Base-by-base conservation (phyloP, 2,329 filamentous ascomycete genomes). In the Aspergillus sp. region DNA sequence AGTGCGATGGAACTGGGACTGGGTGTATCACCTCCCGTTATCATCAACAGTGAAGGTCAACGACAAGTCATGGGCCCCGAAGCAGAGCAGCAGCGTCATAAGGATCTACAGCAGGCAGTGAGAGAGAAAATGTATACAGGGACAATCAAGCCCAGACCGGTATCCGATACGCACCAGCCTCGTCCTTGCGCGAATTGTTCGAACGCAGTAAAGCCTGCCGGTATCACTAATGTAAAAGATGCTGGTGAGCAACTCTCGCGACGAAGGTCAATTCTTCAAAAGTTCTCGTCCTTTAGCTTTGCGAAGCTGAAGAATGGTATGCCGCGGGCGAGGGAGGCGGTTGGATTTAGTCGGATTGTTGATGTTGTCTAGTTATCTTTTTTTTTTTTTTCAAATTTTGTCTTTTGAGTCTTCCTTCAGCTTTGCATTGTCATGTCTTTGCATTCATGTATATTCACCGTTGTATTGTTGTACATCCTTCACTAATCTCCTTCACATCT, bases 61-160 rank as follows among this genome's bases (percentile, higher is more conserved):
- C 48, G 48, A 10, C 60, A 52, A 13, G 33, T 55, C 38, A 52
- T 63, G 35, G 53, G 46, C 2, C 48, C 49, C 1, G 53, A 45
- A 6, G 57, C 61, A 46, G 57, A 59, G 39, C 44, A 41, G 5
- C 49, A 57, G 43, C 56, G 59, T 1, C 47, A 53, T 5, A 19
- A 51, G 4, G 47, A 54, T 23, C 45, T 63, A 4, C 57, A 58
- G 27, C 51, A 56, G 9, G 60, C 60, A 2, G 60, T 62, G 7
- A 49, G 54, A 33, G 55, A 59, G 15, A 60, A 57, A 43, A 61
- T 62, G 60, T 47, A 35, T n/a, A 48, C 60, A 1, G 53, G 54
- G 5, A 41, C 27, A 4, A 54, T 56, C 27, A 39, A 47, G 17
- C 20, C 39, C 32, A 37, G 3, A 30, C 10, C 30, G 19, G 35